These are phyloP conservation scores for Artemisia annua DNA, from an alignment of 129 eudicot genomes.

Conservation along the genomic window DNA sequence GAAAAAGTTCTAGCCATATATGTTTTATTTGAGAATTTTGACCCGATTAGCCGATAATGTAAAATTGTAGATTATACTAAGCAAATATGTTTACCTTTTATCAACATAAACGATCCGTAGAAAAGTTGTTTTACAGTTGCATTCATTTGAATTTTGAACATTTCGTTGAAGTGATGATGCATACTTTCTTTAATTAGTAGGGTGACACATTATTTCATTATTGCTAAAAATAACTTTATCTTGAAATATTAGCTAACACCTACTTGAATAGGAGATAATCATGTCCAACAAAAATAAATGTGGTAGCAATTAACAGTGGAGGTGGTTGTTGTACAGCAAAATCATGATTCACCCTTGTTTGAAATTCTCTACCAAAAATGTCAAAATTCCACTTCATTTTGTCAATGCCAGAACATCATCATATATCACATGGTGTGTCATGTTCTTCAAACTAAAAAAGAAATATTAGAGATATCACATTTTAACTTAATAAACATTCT, in stretches of 20 bases:
- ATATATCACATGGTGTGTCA: slow-evolving; percentile 33
- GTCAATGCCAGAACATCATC: slow-evolving; percentile 14
- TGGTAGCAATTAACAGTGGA: slow-evolving; percentile 30
- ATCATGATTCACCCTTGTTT: slow-evolving; percentile 26
- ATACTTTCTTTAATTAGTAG: slow-evolving; percentile 12
- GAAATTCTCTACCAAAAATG: slow-evolving; percentile 21
- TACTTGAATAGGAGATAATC: slow-evolving; percentile 25
- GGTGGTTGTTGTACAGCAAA: slow-evolving; percentile 33
- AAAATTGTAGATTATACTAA: no score
- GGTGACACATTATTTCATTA: slow-evolving; percentile 12
- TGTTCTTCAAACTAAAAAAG: neutral
- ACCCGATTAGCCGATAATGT: no score
- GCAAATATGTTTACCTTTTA: no score
- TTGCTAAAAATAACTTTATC: slow-evolving; percentile 2
- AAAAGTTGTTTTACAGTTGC: no score
- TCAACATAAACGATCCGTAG: no score
- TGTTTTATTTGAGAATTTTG: no score
- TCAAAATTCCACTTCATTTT: slow-evolving; percentile 10
- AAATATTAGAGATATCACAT: neutral
- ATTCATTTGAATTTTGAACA: neutral
- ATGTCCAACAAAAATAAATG: slow-evolving; percentile 20
- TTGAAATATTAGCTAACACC: slow-evolving; percentile 25
- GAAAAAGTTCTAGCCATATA: no score
- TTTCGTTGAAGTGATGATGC: slow-evolving; percentile 13
- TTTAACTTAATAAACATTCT: no score